A percentile compares a stretch with the other conserved stretches of the same genome.
These are phyloP conservation scores for Jacaranda copaia DNA, from an alignment of 257 asterid species.

Conservation along the genomic window DNA sequence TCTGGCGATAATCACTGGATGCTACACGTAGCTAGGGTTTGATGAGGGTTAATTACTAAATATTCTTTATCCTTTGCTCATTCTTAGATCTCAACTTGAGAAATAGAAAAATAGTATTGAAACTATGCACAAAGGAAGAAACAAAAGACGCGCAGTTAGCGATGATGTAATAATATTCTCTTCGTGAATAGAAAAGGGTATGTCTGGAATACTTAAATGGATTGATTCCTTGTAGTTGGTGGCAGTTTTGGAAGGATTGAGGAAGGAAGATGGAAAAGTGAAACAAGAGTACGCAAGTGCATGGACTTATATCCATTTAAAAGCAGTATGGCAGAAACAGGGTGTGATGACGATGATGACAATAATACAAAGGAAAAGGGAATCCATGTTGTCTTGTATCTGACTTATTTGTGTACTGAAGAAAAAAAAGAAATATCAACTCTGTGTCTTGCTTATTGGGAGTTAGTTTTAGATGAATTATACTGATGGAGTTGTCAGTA, in stretches of 20 bases:
- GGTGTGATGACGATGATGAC: constrained; percentile 41
- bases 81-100: constrained; percentile 39
- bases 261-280: constrained; percentile 49
- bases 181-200: constrained; percentile 51
- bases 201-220: constrained; percentile 55
- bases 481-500: constrained; percentile 50
- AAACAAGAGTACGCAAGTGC: constrained; percentile 57
- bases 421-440: constrained; percentile 32
- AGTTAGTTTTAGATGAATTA: constrained; percentile 35
- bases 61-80: constrained; percentile 43
- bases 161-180: constrained; percentile 72
- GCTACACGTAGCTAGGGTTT: constrained; percentile 44
- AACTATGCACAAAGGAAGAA: constrained; percentile 39
- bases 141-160: constrained; percentile 51
- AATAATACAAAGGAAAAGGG: constrained; percentile 70
- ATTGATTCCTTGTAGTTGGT: constrained; percentile 88
- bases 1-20: constrained; percentile 17
- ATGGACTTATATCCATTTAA: constrained; percentile 43
- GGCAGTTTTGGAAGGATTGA: constrained; percentile 89
- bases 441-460: constrained; percentile 43
- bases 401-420: constrained; percentile 55
- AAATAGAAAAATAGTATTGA: constrained; percentile 19
- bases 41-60: constrained; percentile 31
- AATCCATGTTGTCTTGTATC: constrained; percentile 75
- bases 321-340: constrained; percentile 35